phyloP scores from a whole-genome alignment of 345 rosid genomes.

The Lepidium aucheri region DNA sequence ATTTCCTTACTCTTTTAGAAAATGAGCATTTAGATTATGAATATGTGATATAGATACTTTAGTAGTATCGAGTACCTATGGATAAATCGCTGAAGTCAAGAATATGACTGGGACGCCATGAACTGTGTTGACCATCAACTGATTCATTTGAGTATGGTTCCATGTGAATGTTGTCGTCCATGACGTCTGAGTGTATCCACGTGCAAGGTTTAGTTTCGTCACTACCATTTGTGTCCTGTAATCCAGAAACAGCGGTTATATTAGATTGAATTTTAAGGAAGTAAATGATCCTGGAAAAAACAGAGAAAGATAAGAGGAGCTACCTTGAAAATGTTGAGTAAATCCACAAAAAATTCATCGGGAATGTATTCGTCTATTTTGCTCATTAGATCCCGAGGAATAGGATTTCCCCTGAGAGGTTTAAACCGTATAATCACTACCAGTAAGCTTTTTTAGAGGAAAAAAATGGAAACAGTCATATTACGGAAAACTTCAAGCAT shows the following conservation, averaged over 20 bases:
- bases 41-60: not conserved
- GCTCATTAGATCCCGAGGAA: constrained; percentile 53
- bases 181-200: constrained; percentile 87
- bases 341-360: constrained; percentile 50
- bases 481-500: not conserved
- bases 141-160: constrained; percentile 40
- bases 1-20: constrained; percentile 2
- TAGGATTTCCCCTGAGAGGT: constrained; percentile 75
- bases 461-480: not conserved
- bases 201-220: constrained; percentile 46
- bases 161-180: constrained; percentile 91
- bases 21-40: not conserved
- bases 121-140: constrained; percentile 24
- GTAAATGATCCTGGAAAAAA: not conserved
- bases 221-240: constrained; percentile 40
- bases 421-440: not conserved
- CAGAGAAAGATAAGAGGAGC: not conserved
- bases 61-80: constrained; percentile 38
- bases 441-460: not conserved
- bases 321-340: constrained; percentile 54
- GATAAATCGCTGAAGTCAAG: constrained; percentile 80
- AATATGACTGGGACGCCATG: constrained; percentile 70
- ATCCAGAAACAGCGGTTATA: not conserved
- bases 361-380: constrained; percentile 71
- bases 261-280: not conserved